A percentile compares a stretch with the other conserved stretches of the same genome.
phyloP scores from a whole-genome alignment of 768 basidiomycete species.

The Russula lepida region DNA sequence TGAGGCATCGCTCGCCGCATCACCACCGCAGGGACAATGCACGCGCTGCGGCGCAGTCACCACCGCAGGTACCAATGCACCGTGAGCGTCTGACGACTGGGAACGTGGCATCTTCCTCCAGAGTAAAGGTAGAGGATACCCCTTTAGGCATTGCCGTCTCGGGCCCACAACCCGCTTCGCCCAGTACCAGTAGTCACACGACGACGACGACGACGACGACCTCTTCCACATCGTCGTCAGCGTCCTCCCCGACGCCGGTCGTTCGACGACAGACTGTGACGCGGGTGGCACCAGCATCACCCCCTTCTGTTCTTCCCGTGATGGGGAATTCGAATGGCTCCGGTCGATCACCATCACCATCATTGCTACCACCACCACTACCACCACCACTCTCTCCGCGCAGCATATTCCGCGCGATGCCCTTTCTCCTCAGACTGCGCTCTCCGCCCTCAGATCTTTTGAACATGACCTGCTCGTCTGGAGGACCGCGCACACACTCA shows the following conservation, averaged over 20 bases:
- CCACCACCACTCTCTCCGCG: conserved; percentile 7
- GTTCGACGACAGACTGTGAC: background rate
- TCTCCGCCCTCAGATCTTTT: conserved; percentile 1
- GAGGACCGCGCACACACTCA: conserved; percentile 10
- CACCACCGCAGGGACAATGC: conserved; percentile 2
- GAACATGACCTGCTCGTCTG: conserved; percentile 6
- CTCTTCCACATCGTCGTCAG: background rate
- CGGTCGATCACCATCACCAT: background rate
- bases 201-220: background rate
- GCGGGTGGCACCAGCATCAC: background rate
- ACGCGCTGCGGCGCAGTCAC: background rate
- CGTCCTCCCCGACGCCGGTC: background rate
- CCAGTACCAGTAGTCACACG: background rate
- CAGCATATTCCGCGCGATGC: conserved; percentile 12
- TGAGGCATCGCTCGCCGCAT: conserved; percentile 6
- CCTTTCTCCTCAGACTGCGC: conserved; percentile 12
- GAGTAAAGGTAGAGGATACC: conserved; percentile 12
- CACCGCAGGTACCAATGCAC: background rate
- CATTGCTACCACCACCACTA: background rate
- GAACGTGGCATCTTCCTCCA: conserved; percentile 12
- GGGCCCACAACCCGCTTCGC: background rate
- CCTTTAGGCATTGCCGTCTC: conserved; percentile 2
- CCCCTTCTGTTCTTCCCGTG: background rate
- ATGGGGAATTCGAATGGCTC: background rate
- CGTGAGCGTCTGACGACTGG: background rate